Conservation (phyloP, 2,329 filamentous ascomycete species). For the Pseudogymnoascus sp. region DNA sequence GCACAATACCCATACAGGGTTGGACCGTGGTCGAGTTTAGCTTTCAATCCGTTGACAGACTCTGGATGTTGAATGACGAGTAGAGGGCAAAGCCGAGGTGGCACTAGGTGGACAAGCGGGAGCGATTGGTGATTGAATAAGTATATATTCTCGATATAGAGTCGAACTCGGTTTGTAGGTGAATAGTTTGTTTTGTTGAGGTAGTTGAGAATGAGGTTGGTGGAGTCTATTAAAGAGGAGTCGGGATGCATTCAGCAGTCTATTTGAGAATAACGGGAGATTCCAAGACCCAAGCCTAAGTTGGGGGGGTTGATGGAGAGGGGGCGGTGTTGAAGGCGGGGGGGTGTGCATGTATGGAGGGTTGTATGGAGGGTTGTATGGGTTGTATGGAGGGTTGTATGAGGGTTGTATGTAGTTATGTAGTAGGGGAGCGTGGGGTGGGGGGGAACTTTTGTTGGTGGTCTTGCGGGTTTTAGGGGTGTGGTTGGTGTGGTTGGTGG, state of each 20-base stretch:
- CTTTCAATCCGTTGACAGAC: background rate
- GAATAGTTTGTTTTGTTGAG: background rate
- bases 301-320: background rate
- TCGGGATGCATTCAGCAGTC: background rate
- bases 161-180: background rate
- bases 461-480: background rate
- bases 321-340: background rate
- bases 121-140: background rate
- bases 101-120: background rate
- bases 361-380: background rate
- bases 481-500: background rate
- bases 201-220: background rate
- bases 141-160: background rate
- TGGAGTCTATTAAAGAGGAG: background rate
- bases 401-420: background rate
- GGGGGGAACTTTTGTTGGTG: background rate
- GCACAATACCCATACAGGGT: background rate
- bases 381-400: background rate
- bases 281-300: background rate
- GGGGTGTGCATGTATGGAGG: background rate
- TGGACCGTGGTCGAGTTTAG: background rate
- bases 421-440: background rate
- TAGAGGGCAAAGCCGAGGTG: background rate
- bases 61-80: background rate
- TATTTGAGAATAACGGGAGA: slow-evolving; percentile 1